These are phyloP conservation scores for Hypoxylon sp. DNA, from an alignment of 2,329 filamentous ascomycete species.

Conservation along the genomic window DNA sequence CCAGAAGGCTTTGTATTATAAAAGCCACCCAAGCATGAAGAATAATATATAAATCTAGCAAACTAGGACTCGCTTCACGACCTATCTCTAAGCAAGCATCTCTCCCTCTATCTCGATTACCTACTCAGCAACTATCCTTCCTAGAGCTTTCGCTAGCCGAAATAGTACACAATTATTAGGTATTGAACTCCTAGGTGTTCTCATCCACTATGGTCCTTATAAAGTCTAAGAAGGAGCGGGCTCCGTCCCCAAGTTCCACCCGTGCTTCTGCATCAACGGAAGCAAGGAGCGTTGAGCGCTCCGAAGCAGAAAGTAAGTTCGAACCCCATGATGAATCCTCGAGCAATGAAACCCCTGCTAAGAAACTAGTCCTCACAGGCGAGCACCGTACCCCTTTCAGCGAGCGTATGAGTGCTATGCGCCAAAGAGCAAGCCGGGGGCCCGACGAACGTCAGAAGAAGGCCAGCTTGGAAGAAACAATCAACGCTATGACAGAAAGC, in stretches of 20 bases:
- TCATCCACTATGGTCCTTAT: slow-evolving; percentile 18
- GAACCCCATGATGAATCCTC: neutral
- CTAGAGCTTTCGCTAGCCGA: neutral
- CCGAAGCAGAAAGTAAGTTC: neutral
- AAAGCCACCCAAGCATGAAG: neutral
- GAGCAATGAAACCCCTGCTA: no score
- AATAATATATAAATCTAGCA: slow-evolving; percentile 3
- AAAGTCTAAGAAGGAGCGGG: neutral
- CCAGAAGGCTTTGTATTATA: neutral
- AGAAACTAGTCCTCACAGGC: slow-evolving; percentile 39
- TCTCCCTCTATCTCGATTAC: slow-evolving; percentile 7
- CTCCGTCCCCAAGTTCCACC: neutral
- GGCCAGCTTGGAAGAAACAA: no score
- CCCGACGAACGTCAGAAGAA: neutral
- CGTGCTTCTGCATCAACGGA: no score
- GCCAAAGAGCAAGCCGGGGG: slow-evolving; percentile 5
- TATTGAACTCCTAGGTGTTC: neutral
- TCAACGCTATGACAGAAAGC: neutral
- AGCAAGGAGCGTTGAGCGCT: neutral
- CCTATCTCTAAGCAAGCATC: neutral
- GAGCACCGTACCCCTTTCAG: slow-evolving; percentile 41
- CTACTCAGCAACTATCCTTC: slow-evolving; percentile 6
- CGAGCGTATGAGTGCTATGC: slow-evolving; percentile 36
- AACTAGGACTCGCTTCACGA: neutral
- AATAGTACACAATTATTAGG: slow-evolving; percentile 8